Evolutionary conservation across 176 grass and related monocot genomes (phyloP).

Genomic region (Carex littledalei): DNA sequence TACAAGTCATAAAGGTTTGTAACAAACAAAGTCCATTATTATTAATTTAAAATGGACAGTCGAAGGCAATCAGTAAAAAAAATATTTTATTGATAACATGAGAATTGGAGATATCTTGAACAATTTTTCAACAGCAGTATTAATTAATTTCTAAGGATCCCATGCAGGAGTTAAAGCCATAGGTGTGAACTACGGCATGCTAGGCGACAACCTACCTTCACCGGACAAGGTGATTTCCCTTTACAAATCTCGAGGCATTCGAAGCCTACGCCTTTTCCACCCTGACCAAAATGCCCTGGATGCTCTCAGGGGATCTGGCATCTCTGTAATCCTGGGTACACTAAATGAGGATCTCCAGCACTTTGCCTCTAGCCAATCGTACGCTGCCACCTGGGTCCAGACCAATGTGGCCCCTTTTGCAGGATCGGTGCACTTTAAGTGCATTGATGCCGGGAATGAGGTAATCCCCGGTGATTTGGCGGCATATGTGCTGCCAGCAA

Average conservation of each 20-base stretch:
- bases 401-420: constrained; percentile 71
- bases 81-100: background rate
- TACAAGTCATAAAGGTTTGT: background rate
- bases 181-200: constrained; percentile 82
- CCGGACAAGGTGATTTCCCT: constrained; percentile 66
- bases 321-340: constrained; percentile 74
- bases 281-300: constrained; percentile 46
- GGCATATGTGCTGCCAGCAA: constrained; percentile 52
- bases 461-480: constrained; percentile 50
- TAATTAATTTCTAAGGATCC: background rate
- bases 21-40: background rate
- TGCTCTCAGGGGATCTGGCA: constrained; percentile 52
- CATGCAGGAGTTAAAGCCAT: constrained; percentile 47
- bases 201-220: constrained; percentile 63
- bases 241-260: constrained; percentile 45
- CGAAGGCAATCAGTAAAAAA: background rate
- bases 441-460: constrained; percentile 79
- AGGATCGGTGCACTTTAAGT: constrained; percentile 53
- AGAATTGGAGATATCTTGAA: background rate
- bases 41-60: background rate
- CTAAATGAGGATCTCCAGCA: constrained; percentile 64
- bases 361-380: constrained; percentile 41
- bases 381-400: constrained; percentile 60
- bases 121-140: background rate
- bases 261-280: constrained; percentile 63